Evolutionary conservation across 2,329 filamentous ascomycete genomes (phyloP).

Genomic region (Fusarium papillatum): DNA sequence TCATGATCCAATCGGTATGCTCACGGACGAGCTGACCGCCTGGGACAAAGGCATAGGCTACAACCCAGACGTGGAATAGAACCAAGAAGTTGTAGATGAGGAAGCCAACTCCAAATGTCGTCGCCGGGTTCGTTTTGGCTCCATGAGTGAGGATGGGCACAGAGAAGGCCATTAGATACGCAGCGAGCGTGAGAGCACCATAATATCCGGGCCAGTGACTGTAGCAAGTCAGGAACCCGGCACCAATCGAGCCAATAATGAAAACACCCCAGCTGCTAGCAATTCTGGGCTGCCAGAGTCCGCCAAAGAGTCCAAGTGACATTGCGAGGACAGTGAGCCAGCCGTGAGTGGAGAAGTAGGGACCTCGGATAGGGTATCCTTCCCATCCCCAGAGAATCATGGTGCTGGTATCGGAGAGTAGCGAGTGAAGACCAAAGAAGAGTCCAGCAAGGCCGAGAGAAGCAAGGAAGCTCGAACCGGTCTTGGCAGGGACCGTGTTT

Average conservation of each 20-base stretch:
- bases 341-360: slow-evolving; percentile 90
- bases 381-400: slow-evolving; percentile 99
- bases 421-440: slow-evolving; percentile 90
- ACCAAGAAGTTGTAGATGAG: slow-evolving; percentile 94
- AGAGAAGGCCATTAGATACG: slow-evolving; percentile 86
- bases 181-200: slow-evolving; percentile 80
- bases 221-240: slow-evolving; percentile 81
- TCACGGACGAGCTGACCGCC: slow-evolving; percentile 94
- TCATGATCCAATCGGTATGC: slow-evolving; percentile 97
- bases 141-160: slow-evolving; percentile 83
- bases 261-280: slow-evolving; percentile 85
- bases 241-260: slow-evolving; percentile 82
- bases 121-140: slow-evolving; percentile 80
- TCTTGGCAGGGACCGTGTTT: slow-evolving; percentile 54
- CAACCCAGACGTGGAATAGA: slow-evolving; percentile 98
- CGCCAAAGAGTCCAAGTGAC: slow-evolving; percentile 83
- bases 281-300: slow-evolving; percentile 79
- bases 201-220: slow-evolving; percentile 92
- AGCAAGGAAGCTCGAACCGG: slow-evolving; percentile 78
- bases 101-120: slow-evolving; percentile 90
- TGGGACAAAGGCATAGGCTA: slow-evolving; percentile 97
- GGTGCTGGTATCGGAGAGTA: slow-evolving; percentile 96
- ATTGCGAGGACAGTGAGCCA: slow-evolving; percentile 89
- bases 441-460: slow-evolving; percentile 86
- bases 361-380: slow-evolving; percentile 91